Evolutionary conservation across 768 basidiomycete species (phyloP).

Genomic region (Leccinum imitatum): DNA sequence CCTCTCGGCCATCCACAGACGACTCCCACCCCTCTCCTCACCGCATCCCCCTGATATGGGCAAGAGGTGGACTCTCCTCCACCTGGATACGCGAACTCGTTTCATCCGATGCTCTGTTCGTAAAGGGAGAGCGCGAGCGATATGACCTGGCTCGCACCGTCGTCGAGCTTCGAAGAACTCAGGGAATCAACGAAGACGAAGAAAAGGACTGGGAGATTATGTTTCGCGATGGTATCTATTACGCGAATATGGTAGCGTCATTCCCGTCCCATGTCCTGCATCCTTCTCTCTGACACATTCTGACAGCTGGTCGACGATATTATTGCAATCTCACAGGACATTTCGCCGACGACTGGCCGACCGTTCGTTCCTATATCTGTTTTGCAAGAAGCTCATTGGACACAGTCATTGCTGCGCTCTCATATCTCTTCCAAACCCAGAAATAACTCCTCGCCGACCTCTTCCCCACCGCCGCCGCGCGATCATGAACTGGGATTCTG

Average conservation of each 20-base stretch:
- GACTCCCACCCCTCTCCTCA: conserved; percentile 16
- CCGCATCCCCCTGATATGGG: conserved; percentile 61
- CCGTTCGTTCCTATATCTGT: conserved; percentile 67
- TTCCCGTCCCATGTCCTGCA: neutral
- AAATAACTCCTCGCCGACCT: conserved; percentile 29
- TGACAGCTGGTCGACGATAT: conserved; percentile 79
- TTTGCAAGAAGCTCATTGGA: conserved; percentile 81
- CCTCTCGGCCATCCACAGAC: conserved; percentile 20
- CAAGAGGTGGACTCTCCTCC: conserved; percentile 70
- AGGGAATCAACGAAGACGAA: conserved; percentile 55
- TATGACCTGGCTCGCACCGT: conserved; percentile 77
- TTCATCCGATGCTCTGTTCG: conserved; percentile 77
- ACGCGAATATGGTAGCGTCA: conserved; percentile 73
- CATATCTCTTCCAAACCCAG: conserved; percentile 46
- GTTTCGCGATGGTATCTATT: conserved; percentile 80
- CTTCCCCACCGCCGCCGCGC: conserved; percentile 35
- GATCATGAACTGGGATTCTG: conserved; percentile 70
- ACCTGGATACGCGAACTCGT: conserved; percentile 73
- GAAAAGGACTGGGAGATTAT: conserved; percentile 69
- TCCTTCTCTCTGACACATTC: conserved; percentile 8
- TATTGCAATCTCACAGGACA: conserved; percentile 67
- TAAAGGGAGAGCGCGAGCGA: conserved; percentile 73
- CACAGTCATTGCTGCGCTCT: conserved; percentile 63
- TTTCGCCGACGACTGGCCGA: conserved; percentile 66
- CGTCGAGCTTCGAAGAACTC: conserved; percentile 67